Base-by-base conservation (phyloP, 352 stramenopile genomes). In the Pythium inflatum region DNA sequence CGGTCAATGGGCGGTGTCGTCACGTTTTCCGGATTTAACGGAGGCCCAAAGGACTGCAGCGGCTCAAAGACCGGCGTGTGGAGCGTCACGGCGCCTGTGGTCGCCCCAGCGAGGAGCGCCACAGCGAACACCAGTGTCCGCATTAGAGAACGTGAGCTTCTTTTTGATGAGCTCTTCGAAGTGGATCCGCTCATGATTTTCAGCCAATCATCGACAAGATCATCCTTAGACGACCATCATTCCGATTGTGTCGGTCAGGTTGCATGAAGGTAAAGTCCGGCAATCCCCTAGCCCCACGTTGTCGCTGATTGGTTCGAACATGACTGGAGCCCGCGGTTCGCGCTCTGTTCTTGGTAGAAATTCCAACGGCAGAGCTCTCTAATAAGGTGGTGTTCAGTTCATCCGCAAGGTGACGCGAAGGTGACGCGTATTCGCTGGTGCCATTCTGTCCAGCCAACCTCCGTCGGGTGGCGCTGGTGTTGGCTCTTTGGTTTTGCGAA, bases 381-480 rank as follows among this genome's bases (percentile, higher is more conserved):
- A n/a, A n/a, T n/a, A n/a, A n/a, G n/a, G n/a, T n/a, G n/a, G n/a
- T n/a, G n/a, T n/a, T n/a, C n/a, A n/a, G n/a, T n/a, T n/a, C n/a
- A n/a, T n/a, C n/a, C n/a, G n/a, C n/a, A n/a, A n/a, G 18, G 68
- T 75, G 18, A 51, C 50, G 50, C 62, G 69, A 71, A 75, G 62
- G 69, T 75, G 13, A 9, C 62, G 24, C 34, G 49, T 71, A 68
- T 64, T 65, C 57, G 69, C 69, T 75, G 69, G 69, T 75, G 69
- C 33, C 67, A 69, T 74, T 70, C 62, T 70, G 69, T 75, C 69
- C 69, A 75, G 69, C 69, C 69, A 75, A 75, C 57, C 49, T 51
- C 20, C 18, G 24, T 16, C 22, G 38, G 25, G 49, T 38, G n/a
- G n/a, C 20, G 36, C 12, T 50, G 36, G 56, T 51, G 54, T 50